phyloP scores from a whole-genome alignment of 176 grass and related monocot species.

The Lolium multiflorum region DNA sequence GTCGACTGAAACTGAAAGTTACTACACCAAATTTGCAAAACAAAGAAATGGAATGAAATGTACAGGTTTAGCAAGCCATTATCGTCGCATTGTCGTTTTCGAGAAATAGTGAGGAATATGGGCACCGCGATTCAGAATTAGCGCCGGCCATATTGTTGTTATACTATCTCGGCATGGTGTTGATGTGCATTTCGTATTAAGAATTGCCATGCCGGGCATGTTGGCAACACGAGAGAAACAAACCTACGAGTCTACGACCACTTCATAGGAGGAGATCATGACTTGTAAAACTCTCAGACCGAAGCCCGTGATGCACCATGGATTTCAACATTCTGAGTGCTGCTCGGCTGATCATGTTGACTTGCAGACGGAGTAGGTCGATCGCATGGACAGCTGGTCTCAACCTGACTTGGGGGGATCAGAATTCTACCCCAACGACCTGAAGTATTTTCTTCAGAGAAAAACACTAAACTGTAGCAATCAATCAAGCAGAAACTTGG shows the following conservation, averaged over 20 bases:
- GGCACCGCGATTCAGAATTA: background rate
- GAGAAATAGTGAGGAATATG: too few species aligned
- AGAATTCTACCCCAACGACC: background rate
- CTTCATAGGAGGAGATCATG: conserved; percentile 17
- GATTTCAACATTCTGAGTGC: conserved; percentile 19
- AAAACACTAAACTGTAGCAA: conserved; percentile 12
- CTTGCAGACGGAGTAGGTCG: conserved; percentile 1
- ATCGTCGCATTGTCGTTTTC: too few species aligned
- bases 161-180: background rate
- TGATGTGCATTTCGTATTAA: background rate
- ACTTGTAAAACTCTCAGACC: conserved; percentile 29
- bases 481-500: background rate
- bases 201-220: background rate
- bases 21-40: too few species aligned
- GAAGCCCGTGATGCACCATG: background rate
- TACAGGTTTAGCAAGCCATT: background rate
- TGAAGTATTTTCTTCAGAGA: conserved; percentile 3
- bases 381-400: background rate
- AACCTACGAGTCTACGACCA: background rate
- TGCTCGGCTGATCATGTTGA: conserved; percentile 21
- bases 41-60: background rate
- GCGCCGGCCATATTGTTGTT: background rate
- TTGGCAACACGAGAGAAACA: background rate
- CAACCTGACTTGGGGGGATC: background rate
- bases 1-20: too few species aligned